Percentiles rank a stretch among this genome's conserved stretches.
Evolutionary conservation across 2,329 filamentous ascomycete genomes (phyloP).

Genomic region (Triangularia setosa): DNA sequence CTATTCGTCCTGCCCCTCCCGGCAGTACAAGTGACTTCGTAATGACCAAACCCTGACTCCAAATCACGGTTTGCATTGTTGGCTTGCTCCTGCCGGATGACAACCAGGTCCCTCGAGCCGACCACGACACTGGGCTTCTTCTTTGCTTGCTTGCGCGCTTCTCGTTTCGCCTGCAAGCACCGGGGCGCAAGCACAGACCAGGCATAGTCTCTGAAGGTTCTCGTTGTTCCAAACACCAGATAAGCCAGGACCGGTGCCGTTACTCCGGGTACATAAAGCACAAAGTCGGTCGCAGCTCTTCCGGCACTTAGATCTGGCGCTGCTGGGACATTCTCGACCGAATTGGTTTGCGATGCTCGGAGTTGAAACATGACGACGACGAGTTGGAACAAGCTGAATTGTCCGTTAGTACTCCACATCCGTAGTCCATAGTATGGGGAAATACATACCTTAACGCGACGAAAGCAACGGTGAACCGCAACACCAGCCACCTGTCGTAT

Average conservation of each 20-base stretch:
- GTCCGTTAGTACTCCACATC: not conserved
- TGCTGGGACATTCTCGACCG: conserved; percentile 27
- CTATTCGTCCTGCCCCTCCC: not conserved
- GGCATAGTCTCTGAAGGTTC: conserved; percentile 32
- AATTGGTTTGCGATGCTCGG: conserved; percentile 31
- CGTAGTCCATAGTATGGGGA: not conserved
- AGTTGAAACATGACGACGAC: conserved; percentile 38
- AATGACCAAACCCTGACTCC: not conserved
- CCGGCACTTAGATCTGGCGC: conserved; percentile 33
- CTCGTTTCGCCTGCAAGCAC: conserved; percentile 2
- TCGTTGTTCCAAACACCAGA: conserved; percentile 40
- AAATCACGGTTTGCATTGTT: not conserved
- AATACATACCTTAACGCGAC: conserved; percentile 31
- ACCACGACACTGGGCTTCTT: not conserved
- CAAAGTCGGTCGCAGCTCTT: conserved; percentile 31
- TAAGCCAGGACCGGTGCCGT: conserved; percentile 36
- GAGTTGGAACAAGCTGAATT: conserved; percentile 34
- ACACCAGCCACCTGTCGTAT: conserved; percentile 43
- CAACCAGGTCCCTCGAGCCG: not conserved
- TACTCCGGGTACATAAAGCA: conserved; percentile 38
- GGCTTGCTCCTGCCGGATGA: not conserved
- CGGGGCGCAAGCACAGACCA: conserved; percentile 16
- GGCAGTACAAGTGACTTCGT: not conserved
- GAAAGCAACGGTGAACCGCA: conserved; percentile 44
- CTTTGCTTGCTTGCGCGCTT: not conserved